phyloP scores from a whole-genome alignment of 352 stramenopile species.

The Saprolegnia diclina region DNA sequence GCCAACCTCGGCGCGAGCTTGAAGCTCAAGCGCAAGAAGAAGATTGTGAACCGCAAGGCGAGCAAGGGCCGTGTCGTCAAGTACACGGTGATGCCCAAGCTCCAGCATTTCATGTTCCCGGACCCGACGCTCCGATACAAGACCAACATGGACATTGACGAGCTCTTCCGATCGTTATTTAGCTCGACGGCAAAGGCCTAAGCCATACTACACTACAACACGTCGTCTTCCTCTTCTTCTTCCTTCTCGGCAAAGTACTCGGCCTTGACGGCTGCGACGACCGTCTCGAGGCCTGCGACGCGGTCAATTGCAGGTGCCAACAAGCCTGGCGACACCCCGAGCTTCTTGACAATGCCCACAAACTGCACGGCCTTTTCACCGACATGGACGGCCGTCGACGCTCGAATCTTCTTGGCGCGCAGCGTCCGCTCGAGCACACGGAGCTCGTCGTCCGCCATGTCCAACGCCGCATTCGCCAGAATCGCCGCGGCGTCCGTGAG shows the following conservation, averaged over 20 bases:
- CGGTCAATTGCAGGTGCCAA: conserved; percentile 26
- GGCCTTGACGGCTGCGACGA: conserved; percentile 46
- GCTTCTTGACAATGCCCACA: conserved; percentile 80
- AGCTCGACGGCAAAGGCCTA: conserved; percentile 29
- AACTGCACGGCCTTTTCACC: conserved; percentile 70
- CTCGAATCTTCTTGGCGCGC: conserved; percentile 75
- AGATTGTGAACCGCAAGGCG: conserved; percentile 85
- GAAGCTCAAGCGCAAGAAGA: conserved; percentile 64
- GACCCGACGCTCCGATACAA: conserved; percentile 53
- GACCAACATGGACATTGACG: conserved; percentile 73
- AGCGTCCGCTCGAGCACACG: conserved; percentile 53
- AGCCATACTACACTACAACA: conserved; percentile 45
- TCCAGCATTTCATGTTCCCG: conserved; percentile 88
- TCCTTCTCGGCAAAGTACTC: conserved; percentile 60
- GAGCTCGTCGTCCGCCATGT: conserved; percentile 77
- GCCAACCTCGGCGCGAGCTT: conserved; percentile 39
- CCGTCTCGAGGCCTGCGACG: conserved; percentile 40
- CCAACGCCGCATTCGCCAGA: conserved; percentile 61
- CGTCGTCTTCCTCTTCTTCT: conserved; percentile 81
- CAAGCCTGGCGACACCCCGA: conserved; percentile 32
- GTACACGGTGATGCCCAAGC: conserved; percentile 81
- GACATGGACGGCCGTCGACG: conserved; percentile 55
- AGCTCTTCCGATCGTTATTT: conserved; percentile 83
- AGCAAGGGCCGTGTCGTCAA: conserved; percentile 79
- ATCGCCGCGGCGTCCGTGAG: conserved; percentile 55